These are phyloP conservation scores for Tetrapisispora phaffii DNA, from an alignment of 805 yeast genomes.

Conservation along the genomic window DNA sequence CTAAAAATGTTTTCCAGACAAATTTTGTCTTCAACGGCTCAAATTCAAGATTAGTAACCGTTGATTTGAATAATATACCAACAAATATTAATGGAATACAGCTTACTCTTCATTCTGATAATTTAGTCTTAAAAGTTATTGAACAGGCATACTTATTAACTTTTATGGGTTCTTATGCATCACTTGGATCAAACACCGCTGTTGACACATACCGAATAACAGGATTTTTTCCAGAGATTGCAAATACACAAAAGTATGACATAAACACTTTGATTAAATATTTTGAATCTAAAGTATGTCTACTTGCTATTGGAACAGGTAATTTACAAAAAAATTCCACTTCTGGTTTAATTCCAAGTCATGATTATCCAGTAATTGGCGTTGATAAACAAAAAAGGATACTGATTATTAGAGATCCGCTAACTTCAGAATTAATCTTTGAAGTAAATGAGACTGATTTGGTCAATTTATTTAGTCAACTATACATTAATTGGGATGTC, in stretches of 20 bases:
- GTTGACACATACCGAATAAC: constrained; percentile 54
- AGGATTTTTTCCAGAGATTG: constrained; percentile 67
- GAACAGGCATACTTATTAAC: constrained; percentile 68
- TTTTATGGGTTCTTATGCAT: constrained; percentile 47
- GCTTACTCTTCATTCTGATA: constrained; percentile 11
- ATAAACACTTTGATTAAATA: constrained; percentile 17
- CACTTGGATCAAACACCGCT: constrained; percentile 68
- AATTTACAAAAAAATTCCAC: too few relatives aligned
- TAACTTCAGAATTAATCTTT: constrained; percentile 6
- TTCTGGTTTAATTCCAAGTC: constrained; percentile 31
- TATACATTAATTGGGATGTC: constrained; percentile 65
- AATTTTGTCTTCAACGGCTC: constrained; percentile 24
- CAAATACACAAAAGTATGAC: constrained; percentile 28
- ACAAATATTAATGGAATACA: constrained; percentile 10
- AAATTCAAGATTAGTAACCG: constrained; percentile 19
- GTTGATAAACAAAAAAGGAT: constrained; percentile 17
- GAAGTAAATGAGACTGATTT: constrained; percentile 18
- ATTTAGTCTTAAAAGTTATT: constrained; percentile 30
- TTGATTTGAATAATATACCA: constrained; percentile 15
- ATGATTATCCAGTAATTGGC: constrained; percentile 60
- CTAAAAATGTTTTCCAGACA: constrained; percentile 9
- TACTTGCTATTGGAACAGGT: constrained; percentile 67
- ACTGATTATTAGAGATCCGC: constrained; percentile 38
- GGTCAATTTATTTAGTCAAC: constrained; percentile 34
- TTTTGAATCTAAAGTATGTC: constrained; percentile 21